Conservation (phyloP, 768 basidiomycete genomes). For the Mycena galericulata region DNA sequence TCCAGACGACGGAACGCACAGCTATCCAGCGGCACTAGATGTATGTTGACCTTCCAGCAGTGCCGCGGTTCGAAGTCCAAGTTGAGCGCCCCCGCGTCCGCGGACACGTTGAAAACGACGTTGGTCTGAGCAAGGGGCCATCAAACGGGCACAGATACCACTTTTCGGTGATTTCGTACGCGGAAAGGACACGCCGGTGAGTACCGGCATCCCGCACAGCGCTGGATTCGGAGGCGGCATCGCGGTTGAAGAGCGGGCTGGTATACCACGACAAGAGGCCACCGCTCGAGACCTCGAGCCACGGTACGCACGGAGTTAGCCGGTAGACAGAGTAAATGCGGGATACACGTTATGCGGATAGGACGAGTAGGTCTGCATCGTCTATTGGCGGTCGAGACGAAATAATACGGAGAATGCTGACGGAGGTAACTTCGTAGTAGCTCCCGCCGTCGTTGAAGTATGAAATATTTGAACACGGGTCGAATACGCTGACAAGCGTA, state of each 20-base stretch:
- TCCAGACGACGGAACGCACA: too few species aligned
- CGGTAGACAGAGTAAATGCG: constrained; percentile 49
- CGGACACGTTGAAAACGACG: constrained; percentile 51
- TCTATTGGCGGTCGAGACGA: not conserved
- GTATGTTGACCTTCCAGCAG: constrained; percentile 49
- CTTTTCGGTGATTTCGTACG: constrained; percentile 43
- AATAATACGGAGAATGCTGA: not conserved
- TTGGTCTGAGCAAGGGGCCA: constrained; percentile 52
- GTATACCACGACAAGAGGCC: constrained; percentile 52
- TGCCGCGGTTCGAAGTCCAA: constrained; percentile 39
- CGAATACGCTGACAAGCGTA: not conserved
- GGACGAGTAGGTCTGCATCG: too few species aligned
- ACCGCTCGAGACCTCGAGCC: constrained; percentile 46
- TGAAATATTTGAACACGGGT: not conserved
- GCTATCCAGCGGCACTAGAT: constrained; percentile 42
- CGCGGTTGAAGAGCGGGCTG: constrained; percentile 39
- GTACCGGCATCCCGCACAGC: constrained; percentile 39
- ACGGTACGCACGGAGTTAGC: constrained; percentile 53
- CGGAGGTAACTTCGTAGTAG: constrained; percentile 14
- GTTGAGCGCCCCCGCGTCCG: constrained; percentile 27
- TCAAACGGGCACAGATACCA: too few species aligned
- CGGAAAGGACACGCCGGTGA: constrained; percentile 43
- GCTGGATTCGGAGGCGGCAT: constrained; percentile 52
- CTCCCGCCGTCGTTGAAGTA: not conserved
- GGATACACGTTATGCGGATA: constrained; percentile 65